Base-by-base conservation (phyloP, 2,329 filamentous ascomycete genomes). In the Tolypocladium paradoxum region DNA sequence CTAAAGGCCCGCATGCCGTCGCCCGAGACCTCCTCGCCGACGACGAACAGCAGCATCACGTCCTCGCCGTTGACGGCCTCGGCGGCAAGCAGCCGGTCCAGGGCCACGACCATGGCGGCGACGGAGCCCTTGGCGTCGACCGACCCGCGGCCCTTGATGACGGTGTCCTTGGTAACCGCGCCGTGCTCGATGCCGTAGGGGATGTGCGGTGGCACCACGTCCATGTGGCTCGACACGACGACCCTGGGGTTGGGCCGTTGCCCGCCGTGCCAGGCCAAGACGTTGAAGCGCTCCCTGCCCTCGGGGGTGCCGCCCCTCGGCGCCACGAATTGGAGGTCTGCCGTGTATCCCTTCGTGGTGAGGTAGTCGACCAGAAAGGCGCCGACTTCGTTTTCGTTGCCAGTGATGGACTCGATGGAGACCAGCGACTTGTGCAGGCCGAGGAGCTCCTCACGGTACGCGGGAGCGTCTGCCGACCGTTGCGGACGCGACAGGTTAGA, bases 1-100 rank as follows among this genome's bases (percentile, higher is more conserved):
- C 74, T 77, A 55, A 83, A 82, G 48, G 65, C 56, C 33, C 65
- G 66, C 92, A 97, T 97, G 9, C 92, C 92, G 57, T 87, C 85
- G 11, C 92, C 92, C 4, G 75, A 75, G 3, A 77, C 78, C 68
- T 97, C 92, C 68, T 99, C 92, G 55, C 89, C 90, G 0, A 96
- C 88, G 0, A 88, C 85, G 57, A 79, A 87, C 1, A 86, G 66
- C 16, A 88, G 70, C 55, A 82, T 75, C 0, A 83, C 70, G 60
- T 84, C 79, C 2, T 73, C 73, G 2, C 69, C 64, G 9, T 63
- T 58, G n/a, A 81, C 67, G 35, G 67, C 61, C 0, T 64, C 64
- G 0, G 69, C 59, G 0, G 65, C 61, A 5, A 82, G 62, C 8
- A 88, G 73, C 58, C 78, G 70, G 56, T 78, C 71, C 4, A 88